Evolutionary conservation across 495 filamentous ascomycete genomes (phyloP).

Genomic region (Apiosordaria backusii): DNA sequence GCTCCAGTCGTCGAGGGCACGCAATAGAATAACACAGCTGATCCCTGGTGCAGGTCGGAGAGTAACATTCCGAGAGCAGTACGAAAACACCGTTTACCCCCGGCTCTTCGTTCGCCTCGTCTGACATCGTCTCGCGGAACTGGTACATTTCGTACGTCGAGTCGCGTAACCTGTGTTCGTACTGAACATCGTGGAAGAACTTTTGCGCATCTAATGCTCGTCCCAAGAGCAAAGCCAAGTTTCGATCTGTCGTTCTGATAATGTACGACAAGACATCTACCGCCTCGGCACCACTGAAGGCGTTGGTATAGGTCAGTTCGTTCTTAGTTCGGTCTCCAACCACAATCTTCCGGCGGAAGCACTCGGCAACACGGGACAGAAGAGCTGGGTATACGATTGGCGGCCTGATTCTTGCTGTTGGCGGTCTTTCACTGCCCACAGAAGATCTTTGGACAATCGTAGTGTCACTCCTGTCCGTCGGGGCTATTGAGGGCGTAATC

Average conservation of each 20-base stretch:
- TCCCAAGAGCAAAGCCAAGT: constrained; percentile 89
- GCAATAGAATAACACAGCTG: constrained; percentile 98
- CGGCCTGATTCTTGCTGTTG: constrained; percentile 53
- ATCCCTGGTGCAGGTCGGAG: constrained; percentile 91
- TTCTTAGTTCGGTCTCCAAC: constrained; percentile 91
- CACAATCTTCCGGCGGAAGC: constrained; percentile 79
- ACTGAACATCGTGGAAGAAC: constrained; percentile 99
- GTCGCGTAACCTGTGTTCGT: constrained; percentile 92
- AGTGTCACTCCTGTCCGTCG: constrained; percentile 34
- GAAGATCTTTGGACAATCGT: constrained; percentile 45
- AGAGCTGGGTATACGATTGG: constrained; percentile 91
- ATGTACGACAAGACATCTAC: constrained; percentile 93
- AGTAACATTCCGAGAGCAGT: constrained; percentile 94
- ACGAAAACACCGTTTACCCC: constrained; percentile 97
- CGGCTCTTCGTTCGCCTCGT: constrained; percentile 67
- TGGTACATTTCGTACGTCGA: constrained; percentile 90
- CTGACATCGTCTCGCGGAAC: constrained; percentile 88
- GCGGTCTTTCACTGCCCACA: constrained; percentile 46
- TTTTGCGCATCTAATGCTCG: constrained; percentile 96
- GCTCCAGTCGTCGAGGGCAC: constrained; percentile 89
- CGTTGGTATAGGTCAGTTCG: constrained; percentile 92
- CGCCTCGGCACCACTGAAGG: constrained; percentile 90
- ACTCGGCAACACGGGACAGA: constrained; percentile 84
- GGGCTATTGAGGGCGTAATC: constrained; percentile 40
- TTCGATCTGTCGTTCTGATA: constrained; percentile 94